Base-by-base conservation (phyloP, 768 basidiomycete species). In the Lentinula guzmanii region DNA sequence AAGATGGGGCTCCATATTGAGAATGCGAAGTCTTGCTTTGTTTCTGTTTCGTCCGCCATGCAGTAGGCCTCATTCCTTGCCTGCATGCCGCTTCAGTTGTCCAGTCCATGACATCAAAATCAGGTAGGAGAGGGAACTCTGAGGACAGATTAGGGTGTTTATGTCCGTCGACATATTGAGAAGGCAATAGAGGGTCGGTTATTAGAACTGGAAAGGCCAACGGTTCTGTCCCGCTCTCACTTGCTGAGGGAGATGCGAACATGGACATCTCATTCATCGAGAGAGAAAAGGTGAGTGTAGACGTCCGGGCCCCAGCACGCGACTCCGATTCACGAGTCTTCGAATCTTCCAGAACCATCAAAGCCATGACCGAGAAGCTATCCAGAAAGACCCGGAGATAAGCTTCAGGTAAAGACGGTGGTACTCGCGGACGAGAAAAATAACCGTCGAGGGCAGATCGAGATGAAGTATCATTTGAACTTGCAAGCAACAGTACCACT, bases 191-290 rank as follows among this genome's bases (percentile, higher is more conserved):
- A n/a, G 79, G 79, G 67, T 95, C 94, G 9, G 85, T 86, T 52
- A 94, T 81, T 16, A 96, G 67, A 48, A 96, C 72, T 11, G 93
- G 93, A 13, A 81, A 78, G 28, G 86, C 82, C 18, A 66, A 62
- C 51, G 76, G 57, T 21, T 68, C 68, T 7, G 61, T 28, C 41
- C 63, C 66, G 41, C 63, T 43, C 24, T 31, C 16, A 67, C 63
- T 15, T 66, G 64, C 24, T 7, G 65, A 53, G 7, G 68, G 53
- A 35, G 72, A 82, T 10, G 77, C 76, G 64, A 90, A 86, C 9
- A 83, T 66, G 15, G 87, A 87, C 1, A 89, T 10, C 51, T 90
- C 89, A 9, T 67, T 64, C 10, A 83, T 48, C n/a, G 75, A 70
- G 31, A 79, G 66, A 11, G 71, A 67, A 48, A 75, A 45, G 4